phyloP scores from a whole-genome alignment of 805 yeast genomes.

The Isabelozyma heimii region DNA sequence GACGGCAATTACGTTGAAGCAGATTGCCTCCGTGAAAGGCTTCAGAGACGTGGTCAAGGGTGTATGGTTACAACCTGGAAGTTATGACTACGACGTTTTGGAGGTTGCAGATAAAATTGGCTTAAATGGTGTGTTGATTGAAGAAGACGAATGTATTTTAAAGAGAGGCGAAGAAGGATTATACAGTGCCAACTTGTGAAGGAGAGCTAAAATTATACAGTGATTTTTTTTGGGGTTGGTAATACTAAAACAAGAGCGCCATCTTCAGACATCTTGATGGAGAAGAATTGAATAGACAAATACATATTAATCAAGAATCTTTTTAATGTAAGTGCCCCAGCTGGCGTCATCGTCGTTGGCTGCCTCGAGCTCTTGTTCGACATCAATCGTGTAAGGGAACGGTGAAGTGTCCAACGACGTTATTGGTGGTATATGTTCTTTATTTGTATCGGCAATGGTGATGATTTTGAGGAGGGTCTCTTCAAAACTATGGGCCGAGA shows the following conservation, averaged over 20 bases:
- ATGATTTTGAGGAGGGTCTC: constrained; percentile 45
- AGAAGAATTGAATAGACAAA: neutral
- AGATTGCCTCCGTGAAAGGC: constrained; percentile 38
- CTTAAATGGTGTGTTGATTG: constrained; percentile 29
- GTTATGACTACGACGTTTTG: constrained; percentile 54
- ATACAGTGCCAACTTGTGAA: constrained; percentile 35
- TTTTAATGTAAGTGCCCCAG: constrained; percentile 43
- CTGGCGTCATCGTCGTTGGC: constrained; percentile 26
- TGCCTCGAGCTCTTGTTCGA: constrained; percentile 12
- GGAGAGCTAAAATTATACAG: neutral
- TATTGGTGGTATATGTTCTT: constrained; percentile 72
- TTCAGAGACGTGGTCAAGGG: constrained; percentile 45
- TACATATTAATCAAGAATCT: neutral
- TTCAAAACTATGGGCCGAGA: constrained; percentile 39
- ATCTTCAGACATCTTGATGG: neutral
- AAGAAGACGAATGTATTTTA: constrained; percentile 65
- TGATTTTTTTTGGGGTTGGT: neutral
- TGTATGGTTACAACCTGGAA: constrained; percentile 85
- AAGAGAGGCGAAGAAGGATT: constrained; percentile 61
- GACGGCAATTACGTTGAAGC: constrained; percentile 36
- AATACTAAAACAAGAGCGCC: too few species aligned
- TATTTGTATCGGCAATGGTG: constrained; percentile 52
- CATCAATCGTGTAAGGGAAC: constrained; percentile 47
- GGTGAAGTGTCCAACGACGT: constrained; percentile 65
- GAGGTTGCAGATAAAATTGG: constrained; percentile 37